phyloP scores from a whole-genome alignment of 768 basidiomycete genomes.

The Phlebiopsis flavidoalba region DNA sequence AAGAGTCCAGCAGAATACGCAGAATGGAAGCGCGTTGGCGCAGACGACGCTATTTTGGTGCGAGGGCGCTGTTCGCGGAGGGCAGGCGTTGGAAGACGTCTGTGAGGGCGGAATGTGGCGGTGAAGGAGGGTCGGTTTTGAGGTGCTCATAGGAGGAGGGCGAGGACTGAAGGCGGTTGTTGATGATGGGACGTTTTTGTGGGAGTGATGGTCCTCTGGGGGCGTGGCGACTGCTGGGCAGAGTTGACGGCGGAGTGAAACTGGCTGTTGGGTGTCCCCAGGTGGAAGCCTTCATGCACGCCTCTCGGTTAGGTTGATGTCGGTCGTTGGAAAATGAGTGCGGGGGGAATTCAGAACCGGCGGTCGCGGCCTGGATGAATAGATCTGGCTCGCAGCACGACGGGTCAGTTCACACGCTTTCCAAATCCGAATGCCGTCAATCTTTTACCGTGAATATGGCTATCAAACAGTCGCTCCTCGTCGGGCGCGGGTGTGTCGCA shows the following conservation, averaged over 20 bases:
- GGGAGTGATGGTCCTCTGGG: conserved; percentile 18
- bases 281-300: conserved; percentile 9
- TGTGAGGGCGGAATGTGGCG: conserved; percentile 41
- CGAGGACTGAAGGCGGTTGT: conserved; percentile 12
- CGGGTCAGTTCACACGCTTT: conserved; percentile 3
- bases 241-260: neutral
- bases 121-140: conserved; percentile 14
- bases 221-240: conserved; percentile 8
- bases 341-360: conserved; percentile 3
- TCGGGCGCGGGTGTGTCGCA: neutral
- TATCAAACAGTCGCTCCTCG: neutral
- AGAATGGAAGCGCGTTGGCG: conserved; percentile 47
- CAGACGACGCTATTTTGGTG: no score
- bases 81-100: conserved; percentile 49
- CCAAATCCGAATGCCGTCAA: neutral
- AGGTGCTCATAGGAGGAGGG: conserved; percentile 9
- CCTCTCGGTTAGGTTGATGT: conserved; percentile 1
- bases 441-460: neutral
- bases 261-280: conserved; percentile 14
- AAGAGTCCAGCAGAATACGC: conserved; percentile 31
- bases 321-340: conserved; percentile 11
- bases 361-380: conserved; percentile 13
- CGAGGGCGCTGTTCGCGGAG: conserved; percentile 41
- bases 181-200: conserved; percentile 21
- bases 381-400: conserved; percentile 6